Base-by-base conservation (phyloP, 2,329 filamentous ascomycete genomes). In the Penicillium crustosum region DNA sequence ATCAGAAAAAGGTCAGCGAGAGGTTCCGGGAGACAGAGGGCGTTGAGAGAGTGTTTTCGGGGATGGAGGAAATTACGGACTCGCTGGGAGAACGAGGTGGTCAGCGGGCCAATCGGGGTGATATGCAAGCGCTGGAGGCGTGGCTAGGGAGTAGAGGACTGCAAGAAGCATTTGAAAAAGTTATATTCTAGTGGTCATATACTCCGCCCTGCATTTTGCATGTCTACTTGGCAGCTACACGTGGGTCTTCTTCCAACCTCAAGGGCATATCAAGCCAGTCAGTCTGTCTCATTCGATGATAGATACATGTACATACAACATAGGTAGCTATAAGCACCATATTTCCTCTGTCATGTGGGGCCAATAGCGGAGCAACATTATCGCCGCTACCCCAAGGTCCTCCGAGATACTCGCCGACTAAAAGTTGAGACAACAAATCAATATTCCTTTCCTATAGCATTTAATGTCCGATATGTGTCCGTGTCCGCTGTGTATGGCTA, bases 1-100 rank as follows among this genome's bases (percentile, higher is more conserved):
- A 85, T 57, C 84, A 86, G 60, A 86, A 86, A 62, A 86, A 86
- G 63, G 83, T 86, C 38, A 85, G 81, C 66, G 84, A 86, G 72
- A 70, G 70, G 10, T 74, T 69, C 56, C 66, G 71, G 4, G 66
- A 74, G 58, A 71, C 33, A 86, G 89, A 65, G 5, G 53, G 31
- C 4, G 58, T 73, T 12, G 33, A 65, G 48, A 61, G 71, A 33
- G 70, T 67, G 1, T 73, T 73, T 41, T 19, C 53, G 0, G 67
- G 62, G 1, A 73, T 73, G 71, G 63, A 72, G 54, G 71, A 73
- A 50, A 73, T 73, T 23, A 73, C 71, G 6, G 70, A 72, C 35
- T 69, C 70, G 5, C 44, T 73, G 4, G 71, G 71, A 1, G 70
- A 68, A 36, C 59, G 71, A n/a, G 60, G 71, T 42, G 71, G 71